A percentile compares a stretch with the other conserved stretches of the same genome.
Evolutionary conservation across 2,329 filamentous ascomycete species (phyloP).

Genomic region (Orbilia oligospora): DNA sequence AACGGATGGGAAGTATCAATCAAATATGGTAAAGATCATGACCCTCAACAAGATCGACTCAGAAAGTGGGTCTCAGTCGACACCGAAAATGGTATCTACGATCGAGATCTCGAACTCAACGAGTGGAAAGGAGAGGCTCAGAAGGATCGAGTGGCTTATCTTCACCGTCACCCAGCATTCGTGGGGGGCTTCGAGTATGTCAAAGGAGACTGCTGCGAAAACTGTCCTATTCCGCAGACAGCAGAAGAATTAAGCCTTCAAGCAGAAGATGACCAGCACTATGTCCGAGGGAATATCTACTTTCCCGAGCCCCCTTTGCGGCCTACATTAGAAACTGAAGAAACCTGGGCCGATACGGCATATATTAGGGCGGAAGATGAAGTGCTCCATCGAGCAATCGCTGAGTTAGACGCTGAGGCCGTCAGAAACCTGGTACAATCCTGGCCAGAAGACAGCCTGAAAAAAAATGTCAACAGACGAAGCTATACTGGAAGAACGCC

Average conservation of each 20-base stretch:
- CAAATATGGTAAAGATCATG: constrained; percentile 76
- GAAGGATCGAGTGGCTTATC: constrained; percentile 77
- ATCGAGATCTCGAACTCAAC: constrained; percentile 70
- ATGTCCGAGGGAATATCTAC: constrained; percentile 82
- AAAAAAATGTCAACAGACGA: constrained; percentile 78
- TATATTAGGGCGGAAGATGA: constrained; percentile 82
- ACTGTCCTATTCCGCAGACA: constrained; percentile 78
- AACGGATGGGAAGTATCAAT: constrained; percentile 78
- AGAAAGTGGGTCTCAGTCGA: constrained; percentile 77
- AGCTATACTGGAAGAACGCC: constrained; percentile 85
- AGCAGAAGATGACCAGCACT: constrained; percentile 79
- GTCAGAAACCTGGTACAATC: constrained; percentile 76
- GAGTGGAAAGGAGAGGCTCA: constrained; percentile 82
- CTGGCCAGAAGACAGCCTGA: constrained; percentile 76
- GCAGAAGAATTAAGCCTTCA: constrained; percentile 79
- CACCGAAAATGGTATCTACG: not conserved
- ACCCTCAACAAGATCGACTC: not conserved
- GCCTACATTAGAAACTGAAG: constrained; percentile 5
- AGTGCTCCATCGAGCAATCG: constrained; percentile 83
- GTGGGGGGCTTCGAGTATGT: constrained; percentile 82
- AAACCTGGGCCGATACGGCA: constrained; percentile 75
- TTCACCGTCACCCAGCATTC: constrained; percentile 84
- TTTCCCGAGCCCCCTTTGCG: constrained; percentile 84
- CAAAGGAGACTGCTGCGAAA: constrained; percentile 84
- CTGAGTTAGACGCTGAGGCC: constrained; percentile 78